These are phyloP conservation scores for Neurospora intermedia DNA, from an alignment of 495 filamentous ascomycete species.

Conservation along the genomic window DNA sequence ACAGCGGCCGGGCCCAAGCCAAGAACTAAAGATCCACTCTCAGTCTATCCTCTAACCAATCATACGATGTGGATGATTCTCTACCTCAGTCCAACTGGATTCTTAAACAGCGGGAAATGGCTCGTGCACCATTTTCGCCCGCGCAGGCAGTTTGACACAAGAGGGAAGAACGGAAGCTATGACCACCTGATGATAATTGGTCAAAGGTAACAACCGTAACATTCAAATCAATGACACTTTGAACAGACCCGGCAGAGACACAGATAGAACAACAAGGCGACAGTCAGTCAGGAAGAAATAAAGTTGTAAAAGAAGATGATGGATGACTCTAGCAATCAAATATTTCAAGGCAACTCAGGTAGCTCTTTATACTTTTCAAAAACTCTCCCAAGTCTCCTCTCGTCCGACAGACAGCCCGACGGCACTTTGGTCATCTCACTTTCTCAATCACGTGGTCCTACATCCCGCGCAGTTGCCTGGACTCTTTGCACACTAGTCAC, in stretches of 20 bases:
- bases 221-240: background rate
- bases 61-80: background rate
- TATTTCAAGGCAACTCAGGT: too few species aligned
- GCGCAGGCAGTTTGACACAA: background rate
- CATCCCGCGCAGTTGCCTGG: constrained; percentile 5
- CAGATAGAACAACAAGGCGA: background rate
- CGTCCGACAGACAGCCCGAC: background rate
- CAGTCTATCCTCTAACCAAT: background rate
- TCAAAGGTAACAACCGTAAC: background rate
- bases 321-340: too few species aligned
- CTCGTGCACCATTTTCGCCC: background rate
- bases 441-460: constrained; percentile 7
- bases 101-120: background rate
- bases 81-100: background rate
- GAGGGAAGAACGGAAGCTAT: background rate
- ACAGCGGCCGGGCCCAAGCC: background rate
- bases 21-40: background rate
- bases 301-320: background rate
- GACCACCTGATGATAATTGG: background rate
- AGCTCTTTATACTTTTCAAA: too few species aligned
- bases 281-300: background rate
- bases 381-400: background rate
- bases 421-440: too few species aligned
- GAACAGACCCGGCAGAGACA: background rate
- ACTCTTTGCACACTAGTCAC: background rate